A percentile compares a stretch with the other conserved stretches of the same genome.
phyloP scores from a whole-genome alignment of 495 filamentous ascomycete genomes.

The Penicillium diatomitis region DNA sequence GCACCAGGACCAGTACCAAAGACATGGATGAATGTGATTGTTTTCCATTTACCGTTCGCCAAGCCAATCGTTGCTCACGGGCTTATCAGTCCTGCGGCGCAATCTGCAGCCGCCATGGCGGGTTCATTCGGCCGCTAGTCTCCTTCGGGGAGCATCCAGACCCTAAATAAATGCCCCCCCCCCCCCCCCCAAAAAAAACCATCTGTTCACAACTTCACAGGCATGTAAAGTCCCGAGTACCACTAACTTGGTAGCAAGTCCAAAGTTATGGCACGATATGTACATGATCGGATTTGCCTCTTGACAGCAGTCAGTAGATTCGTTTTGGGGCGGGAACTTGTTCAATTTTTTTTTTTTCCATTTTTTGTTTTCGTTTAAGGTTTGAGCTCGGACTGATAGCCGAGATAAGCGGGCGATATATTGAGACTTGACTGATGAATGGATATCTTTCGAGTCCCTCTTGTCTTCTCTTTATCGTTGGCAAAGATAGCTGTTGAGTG shows the following conservation, averaged over 20 bases:
- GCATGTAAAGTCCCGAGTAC: too few species aligned
- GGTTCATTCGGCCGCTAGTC: not conserved
- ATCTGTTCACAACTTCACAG: not conserved
- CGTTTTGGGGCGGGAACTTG: too few species aligned
- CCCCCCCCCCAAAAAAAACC: too few species aligned
- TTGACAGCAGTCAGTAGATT: too few species aligned
- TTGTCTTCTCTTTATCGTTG: not conserved
- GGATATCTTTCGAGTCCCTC: not conserved
- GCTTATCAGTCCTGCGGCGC: slow-evolving; percentile 9
- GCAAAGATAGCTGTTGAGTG: not conserved
- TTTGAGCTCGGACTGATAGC: not conserved
- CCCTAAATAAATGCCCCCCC: not conserved
- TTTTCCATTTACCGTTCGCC: not conserved
- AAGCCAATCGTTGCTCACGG: slow-evolving; percentile 5
- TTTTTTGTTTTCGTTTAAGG: not conserved
- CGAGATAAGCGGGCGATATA: slow-evolving; percentile 7
- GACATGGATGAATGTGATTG: too few species aligned
- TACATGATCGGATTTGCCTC: too few species aligned
- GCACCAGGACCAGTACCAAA: too few species aligned
- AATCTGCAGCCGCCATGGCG: not conserved
- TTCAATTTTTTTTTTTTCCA: not conserved
- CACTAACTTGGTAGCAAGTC: too few species aligned
- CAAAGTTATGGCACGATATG: too few species aligned
- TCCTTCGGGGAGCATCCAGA: not conserved
- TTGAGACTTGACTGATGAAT: too few species aligned